Evolutionary conservation across 2,329 filamentous ascomycete genomes (phyloP).

Genomic region (Cordyceps pruinosa): DNA sequence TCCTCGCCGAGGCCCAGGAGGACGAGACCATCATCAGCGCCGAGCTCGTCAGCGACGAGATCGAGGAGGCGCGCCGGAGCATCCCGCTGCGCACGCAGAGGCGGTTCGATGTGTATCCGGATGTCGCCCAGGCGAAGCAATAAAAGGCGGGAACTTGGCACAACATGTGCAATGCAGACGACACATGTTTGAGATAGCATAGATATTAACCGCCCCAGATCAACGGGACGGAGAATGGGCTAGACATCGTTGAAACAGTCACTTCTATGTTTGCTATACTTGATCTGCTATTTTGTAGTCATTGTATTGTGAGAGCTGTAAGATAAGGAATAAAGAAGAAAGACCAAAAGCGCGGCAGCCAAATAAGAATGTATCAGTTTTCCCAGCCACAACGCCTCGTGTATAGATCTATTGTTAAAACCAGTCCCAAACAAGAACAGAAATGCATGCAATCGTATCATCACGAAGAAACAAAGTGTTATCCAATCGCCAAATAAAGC

Average conservation of each 20-base stretch:
- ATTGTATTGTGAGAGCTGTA: neutral
- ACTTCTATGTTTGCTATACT: neutral
- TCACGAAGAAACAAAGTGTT: neutral
- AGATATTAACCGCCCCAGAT: no score
- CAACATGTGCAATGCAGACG: neutral
- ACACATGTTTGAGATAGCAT: neutral
- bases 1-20: constrained; percentile 75
- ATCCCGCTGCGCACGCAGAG: constrained; percentile 83
- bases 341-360: neutral
- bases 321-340: neutral
- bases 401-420: neutral
- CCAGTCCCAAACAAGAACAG: neutral
- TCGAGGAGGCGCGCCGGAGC: constrained; percentile 68
- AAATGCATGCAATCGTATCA: neutral
- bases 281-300: neutral
- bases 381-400: constrained; percentile 7
- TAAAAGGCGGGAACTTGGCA: neutral
- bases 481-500: neutral
- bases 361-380: neutral
- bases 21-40: constrained; percentile 68
- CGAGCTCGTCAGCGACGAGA: constrained; percentile 59
- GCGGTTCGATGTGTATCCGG: constrained; percentile 91
- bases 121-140: constrained; percentile 57
- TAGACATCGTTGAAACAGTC: no score
- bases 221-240: no score